Percentiles rank a stretch among this genome's conserved stretches.
phyloP scores from a whole-genome alignment of 2,329 filamentous ascomycete species.

The Calonectria honghensis region DNA sequence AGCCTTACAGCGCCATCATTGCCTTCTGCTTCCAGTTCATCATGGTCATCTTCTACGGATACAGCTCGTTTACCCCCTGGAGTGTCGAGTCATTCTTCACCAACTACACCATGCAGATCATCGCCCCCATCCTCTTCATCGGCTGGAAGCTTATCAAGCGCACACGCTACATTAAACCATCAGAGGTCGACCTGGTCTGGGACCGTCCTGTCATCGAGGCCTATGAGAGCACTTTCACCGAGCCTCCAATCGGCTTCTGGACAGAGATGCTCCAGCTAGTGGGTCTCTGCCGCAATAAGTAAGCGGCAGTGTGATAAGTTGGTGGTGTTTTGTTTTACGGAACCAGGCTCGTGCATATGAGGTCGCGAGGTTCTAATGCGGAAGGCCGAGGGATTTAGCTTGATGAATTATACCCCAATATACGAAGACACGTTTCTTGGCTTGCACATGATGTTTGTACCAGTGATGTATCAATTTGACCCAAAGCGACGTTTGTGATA shows the following conservation, averaged over 20 bases:
- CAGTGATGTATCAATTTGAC: constrained; percentile 19
- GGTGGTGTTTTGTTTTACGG: not conserved
- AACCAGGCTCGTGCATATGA: constrained; percentile 20
- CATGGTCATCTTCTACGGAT: constrained; percentile 73
- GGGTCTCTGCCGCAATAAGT: constrained; percentile 44
- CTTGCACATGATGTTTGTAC: not conserved
- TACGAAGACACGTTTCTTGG: constrained; percentile 43
- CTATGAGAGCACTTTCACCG: constrained; percentile 72
- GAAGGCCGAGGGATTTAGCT: constrained; percentile 9
- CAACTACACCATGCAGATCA: constrained; percentile 75
- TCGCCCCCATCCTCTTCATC: constrained; percentile 72
- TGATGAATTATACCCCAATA: constrained; percentile 54
- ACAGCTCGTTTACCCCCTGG: constrained; percentile 71
- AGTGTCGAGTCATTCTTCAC: constrained; percentile 67
- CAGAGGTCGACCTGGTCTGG: constrained; percentile 77
- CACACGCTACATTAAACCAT: constrained; percentile 72
- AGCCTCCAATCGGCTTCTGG: constrained; percentile 73
- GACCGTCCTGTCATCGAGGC: constrained; percentile 75
- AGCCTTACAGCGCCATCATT: constrained; percentile 74
- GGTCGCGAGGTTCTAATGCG: constrained; percentile 1
- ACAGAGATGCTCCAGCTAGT: constrained; percentile 65
- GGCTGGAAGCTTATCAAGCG: constrained; percentile 79
- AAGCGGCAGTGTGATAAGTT: constrained; percentile 29
- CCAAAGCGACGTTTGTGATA: not conserved
- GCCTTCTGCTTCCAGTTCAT: constrained; percentile 64